Percentiles rank a stretch among this genome's conserved stretches.
Evolutionary conservation across 2,329 filamentous ascomycete genomes (phyloP).

Genomic region (Colletotrichum sp.): DNA sequence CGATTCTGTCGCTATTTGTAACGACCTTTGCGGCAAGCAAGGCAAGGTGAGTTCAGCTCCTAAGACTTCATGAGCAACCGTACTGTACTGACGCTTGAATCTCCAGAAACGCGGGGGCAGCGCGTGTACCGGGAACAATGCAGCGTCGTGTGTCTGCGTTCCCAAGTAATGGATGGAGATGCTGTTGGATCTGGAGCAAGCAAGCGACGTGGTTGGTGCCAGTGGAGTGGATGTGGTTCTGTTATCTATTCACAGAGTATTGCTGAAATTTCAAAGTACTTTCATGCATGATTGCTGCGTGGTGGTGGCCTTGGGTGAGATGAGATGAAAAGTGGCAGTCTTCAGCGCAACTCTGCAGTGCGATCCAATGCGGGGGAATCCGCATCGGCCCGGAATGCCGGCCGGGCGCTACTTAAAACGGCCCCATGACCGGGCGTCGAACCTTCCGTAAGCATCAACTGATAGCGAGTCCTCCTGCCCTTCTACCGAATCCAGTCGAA

Average conservation of each 20-base stretch:
- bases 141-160: background rate
- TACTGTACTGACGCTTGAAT: background rate
- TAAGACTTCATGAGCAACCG: background rate
- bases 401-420: background rate
- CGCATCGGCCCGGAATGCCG: constrained; percentile 8
- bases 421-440: background rate
- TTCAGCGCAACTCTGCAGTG: background rate
- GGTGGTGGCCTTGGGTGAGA: background rate
- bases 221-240: background rate
- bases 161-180: background rate
- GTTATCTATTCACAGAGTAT: background rate
- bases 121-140: background rate
- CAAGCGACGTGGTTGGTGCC: background rate
- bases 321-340: background rate
- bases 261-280: background rate
- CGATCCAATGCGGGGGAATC: background rate
- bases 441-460: background rate
- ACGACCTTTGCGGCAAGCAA: background rate
- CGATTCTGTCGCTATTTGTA: background rate
- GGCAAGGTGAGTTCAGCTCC: background rate
- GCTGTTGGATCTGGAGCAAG: background rate
- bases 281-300: background rate
- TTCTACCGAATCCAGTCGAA: background rate
- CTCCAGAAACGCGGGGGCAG: background rate
- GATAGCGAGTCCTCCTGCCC: background rate